Conservation (phyloP, 441 rosid species). For the Jatropha podagrica region DNA sequence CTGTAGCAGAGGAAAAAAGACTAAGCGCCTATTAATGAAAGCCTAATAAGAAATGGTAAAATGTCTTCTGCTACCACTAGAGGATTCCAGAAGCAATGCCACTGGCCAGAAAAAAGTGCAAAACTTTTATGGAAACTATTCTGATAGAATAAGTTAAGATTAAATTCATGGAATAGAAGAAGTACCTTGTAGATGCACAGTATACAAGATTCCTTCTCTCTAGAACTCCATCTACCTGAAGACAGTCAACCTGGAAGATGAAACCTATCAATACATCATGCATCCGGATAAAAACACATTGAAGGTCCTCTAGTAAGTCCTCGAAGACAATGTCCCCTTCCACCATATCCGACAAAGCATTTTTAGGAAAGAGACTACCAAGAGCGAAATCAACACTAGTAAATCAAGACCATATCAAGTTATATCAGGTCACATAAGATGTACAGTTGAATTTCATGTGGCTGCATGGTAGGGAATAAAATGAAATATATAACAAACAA, state of each 20-base stretch:
- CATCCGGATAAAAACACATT: conserved; percentile 6
- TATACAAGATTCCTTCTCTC: conserved; percentile 91
- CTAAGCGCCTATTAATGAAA: conserved; percentile 22
- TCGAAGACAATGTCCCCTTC: neutral
- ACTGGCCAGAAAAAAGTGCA: conserved; percentile 20
- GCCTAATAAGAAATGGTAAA: neutral
- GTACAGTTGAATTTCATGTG: neutral
- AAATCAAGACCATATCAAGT: neutral
- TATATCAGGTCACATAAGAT: neutral
- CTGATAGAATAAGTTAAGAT: conserved; percentile 10
- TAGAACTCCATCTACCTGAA: conserved; percentile 93
- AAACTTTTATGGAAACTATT: conserved; percentile 11
- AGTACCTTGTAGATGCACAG: conserved; percentile 97
- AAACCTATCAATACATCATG: conserved; percentile 16
- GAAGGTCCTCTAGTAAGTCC: neutral
- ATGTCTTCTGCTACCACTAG: neutral
- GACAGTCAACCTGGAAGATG: conserved; percentile 85
- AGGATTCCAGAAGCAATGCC: conserved; percentile 11
- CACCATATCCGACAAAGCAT: neutral
- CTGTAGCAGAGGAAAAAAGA: conserved; percentile 44
- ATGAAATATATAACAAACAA: neutral
- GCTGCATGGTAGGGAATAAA: neutral
- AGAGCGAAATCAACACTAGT: neutral
- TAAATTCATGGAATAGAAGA: conserved; percentile 14
- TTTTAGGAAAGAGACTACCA: neutral